These are phyloP conservation scores for Dactylonectria estremocensis DNA, from an alignment of 2,329 filamentous ascomycete species.

Conservation along the genomic window DNA sequence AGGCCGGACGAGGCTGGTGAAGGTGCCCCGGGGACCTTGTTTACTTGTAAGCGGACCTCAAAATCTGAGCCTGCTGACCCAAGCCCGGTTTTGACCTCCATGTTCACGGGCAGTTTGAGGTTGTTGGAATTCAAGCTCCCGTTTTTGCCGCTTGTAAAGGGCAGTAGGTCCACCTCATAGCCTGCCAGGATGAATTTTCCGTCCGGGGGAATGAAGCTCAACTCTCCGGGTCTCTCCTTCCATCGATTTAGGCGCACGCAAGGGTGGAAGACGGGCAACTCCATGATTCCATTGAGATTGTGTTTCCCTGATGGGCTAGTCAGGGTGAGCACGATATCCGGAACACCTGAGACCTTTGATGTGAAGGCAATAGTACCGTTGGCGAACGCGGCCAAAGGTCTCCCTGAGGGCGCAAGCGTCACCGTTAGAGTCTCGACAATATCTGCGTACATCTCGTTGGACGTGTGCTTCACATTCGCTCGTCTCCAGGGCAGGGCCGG, in stretches of 20 bases:
- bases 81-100: conserved; percentile 86
- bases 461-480: conserved; percentile 93
- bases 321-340: conserved; percentile 87
- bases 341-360: conserved; percentile 93
- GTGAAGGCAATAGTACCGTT: conserved; percentile 96
- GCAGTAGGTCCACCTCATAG: conserved; percentile 93
- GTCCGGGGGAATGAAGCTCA: conserved; percentile 97
- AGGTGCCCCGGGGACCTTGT: conserved; percentile 71
- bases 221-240: conserved; percentile 88
- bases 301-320: conserved; percentile 86
- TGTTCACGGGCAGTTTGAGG: conserved; percentile 84
- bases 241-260: conserved; percentile 93
- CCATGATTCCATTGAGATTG: conserved; percentile 81
- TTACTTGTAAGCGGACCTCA: conserved; percentile 84
- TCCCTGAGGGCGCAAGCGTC: conserved; percentile 90
- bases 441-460: conserved; percentile 97
- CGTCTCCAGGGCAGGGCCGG: conserved; percentile 87
- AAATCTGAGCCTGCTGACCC: conserved; percentile 86
- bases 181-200: conserved; percentile 93
- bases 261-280: conserved; percentile 94
- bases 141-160: conserved; percentile 73
- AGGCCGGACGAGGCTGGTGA: conserved; percentile 54
- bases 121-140: conserved; percentile 71
- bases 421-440: conserved; percentile 92
- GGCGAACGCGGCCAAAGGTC: conserved; percentile 87